phyloP scores from a whole-genome alignment of 352 stramenopile genomes.

The Globisporangium recalcitrans region DNA sequence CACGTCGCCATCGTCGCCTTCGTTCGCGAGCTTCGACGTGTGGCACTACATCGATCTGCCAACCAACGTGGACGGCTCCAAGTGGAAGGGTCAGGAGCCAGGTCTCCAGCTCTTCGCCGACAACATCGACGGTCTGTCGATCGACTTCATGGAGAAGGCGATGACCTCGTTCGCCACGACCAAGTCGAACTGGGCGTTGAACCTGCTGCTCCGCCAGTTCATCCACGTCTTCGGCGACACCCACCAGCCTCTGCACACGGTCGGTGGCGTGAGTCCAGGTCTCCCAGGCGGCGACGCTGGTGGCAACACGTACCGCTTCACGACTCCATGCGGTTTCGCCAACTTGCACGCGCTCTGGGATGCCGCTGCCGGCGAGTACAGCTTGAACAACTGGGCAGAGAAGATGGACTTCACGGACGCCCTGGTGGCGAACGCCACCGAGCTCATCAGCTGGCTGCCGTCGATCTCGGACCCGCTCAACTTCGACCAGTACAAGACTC shows the following conservation, averaged over 20 bases:
- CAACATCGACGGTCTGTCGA: constrained; percentile 41
- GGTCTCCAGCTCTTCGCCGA: constrained; percentile 48
- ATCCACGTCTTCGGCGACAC: constrained; percentile 68
- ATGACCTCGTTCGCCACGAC: constrained; percentile 50
- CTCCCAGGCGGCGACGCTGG: constrained; percentile 49
- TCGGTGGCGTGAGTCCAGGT: constrained; percentile 36
- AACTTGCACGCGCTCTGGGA: constrained; percentile 75
- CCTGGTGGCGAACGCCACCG: constrained; percentile 35
- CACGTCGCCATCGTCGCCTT: constrained; percentile 29
- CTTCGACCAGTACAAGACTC: constrained; percentile 33
- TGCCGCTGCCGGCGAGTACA: constrained; percentile 40
- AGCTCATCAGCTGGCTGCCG: constrained; percentile 34
- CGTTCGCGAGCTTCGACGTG: constrained; percentile 38
- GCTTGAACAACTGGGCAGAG: constrained; percentile 45
- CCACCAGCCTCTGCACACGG: constrained; percentile 60
- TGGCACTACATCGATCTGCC: constrained; percentile 76
- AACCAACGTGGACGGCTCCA: constrained; percentile 38
- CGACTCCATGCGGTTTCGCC: constrained; percentile 34
- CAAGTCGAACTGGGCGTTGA: constrained; percentile 53
- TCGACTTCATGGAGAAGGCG: constrained; percentile 34
- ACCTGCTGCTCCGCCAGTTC: constrained; percentile 57
- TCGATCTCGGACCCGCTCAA: constrained; percentile 32
- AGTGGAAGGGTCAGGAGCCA: constrained; percentile 33
- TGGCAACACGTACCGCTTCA: constrained; percentile 58
- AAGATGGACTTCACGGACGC: constrained; percentile 17